These are phyloP conservation scores for Gonium pectorale DNA, from an alignment of 139 green algal genomes.

Conservation along the genomic window DNA sequence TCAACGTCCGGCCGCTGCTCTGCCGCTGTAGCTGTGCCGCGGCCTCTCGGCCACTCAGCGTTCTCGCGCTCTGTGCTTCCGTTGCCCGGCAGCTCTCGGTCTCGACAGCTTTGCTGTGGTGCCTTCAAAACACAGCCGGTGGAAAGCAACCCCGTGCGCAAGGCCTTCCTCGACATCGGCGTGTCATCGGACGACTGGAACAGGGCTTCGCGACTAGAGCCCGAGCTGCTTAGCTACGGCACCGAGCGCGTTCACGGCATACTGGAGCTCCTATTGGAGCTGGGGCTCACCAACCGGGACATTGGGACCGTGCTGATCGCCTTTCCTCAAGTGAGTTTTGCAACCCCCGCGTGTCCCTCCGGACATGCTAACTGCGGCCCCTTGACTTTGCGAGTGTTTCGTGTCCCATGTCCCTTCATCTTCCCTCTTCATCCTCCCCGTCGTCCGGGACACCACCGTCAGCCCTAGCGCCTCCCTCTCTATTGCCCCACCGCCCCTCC, in stretches of 20 bases:
- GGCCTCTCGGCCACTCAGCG: neutral
- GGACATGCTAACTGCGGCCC: neutral
- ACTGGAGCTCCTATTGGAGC: conserved; percentile 3
- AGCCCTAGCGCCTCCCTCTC: neutral
- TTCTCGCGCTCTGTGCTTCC: neutral
- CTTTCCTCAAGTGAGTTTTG: neutral
- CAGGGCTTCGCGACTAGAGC: neutral
- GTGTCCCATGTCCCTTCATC: neutral
- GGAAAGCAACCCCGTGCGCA: neutral
- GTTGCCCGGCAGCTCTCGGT: neutral
- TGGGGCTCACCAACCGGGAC: conserved; percentile 6
- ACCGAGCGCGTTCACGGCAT: conserved; percentile 11
- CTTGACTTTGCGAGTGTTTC: neutral
- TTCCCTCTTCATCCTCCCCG: neutral
- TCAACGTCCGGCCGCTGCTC: neutral
- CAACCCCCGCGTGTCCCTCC: neutral
- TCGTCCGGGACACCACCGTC: neutral
- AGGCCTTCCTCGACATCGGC: conserved; percentile 11
- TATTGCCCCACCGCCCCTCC: too few relatives aligned
- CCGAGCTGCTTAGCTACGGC: neutral
- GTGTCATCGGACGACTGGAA: neutral
- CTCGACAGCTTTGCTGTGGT: neutral
- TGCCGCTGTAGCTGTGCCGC: neutral
- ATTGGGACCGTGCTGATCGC: conserved; percentile 12
- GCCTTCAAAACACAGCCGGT: neutral